Base-by-base conservation (phyloP, 1,284 basidiomycete genomes). In the Coniferiporia sulphurascens region DNA sequence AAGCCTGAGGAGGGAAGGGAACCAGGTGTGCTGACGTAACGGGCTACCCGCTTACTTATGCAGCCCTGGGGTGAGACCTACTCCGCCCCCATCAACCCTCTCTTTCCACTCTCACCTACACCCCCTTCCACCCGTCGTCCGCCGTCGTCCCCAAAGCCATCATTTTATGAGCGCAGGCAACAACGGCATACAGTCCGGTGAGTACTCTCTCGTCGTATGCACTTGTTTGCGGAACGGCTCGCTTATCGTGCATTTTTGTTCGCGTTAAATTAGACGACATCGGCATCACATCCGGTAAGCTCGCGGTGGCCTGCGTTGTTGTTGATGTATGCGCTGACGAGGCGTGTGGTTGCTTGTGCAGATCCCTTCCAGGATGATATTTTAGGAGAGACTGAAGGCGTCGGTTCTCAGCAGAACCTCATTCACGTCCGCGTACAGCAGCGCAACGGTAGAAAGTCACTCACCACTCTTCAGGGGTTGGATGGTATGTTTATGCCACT, bases 401-500 rank as follows among this genome's bases (percentile, higher is more conserved):
- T 90, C 70, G 90, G 91, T 68, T 89, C 89, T 65, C 86, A 89
- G 72, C 78, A 84, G 70, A 87, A 93, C 74, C 93, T 95, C 76
- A 93, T 95, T 73, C 93, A 95, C 74, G 91, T 96, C 72, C 93
- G 93, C 80, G 92, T 99, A 71, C 97, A 99, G 77, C 97, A 99
- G 78, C 85, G 97, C 71, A 99, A 99, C 85, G 97, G 97, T 68
- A 86, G 97, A 69, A 99, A 99, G 85, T 98, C 95, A 64, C 79
- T 99, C 78, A 99, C 97, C 48, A 99, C 96, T 61, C 83, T 99
- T 66, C 96, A 99, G 77, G 97, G 97, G 65, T 78, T 99, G 64
- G 93, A 93, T 62, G 87, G 94, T 93, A 67, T 66, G 85, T 76
- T 34, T 32, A 7, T 53, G 57, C 56, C 52, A 50, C 53, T 21